Base-by-base conservation (phyloP, 345 rosid species). In the Acer campestre region DNA sequence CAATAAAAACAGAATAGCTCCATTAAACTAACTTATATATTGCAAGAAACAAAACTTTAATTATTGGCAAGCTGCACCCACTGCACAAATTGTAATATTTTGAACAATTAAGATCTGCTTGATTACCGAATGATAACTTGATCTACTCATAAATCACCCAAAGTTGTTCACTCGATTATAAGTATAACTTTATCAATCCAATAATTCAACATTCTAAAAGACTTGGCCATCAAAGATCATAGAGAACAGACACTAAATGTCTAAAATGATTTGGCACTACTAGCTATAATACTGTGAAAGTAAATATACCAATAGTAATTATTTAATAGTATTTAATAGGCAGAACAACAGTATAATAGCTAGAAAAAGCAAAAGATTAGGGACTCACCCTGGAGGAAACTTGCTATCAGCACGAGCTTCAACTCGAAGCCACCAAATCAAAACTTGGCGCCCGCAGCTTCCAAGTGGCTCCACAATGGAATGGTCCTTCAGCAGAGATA, bases 361-460 rank as follows among this genome's bases (percentile, higher is more conserved):
- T 62, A 48, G 23, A 0, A 61, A 51, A 27, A 72, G 68, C 13
- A 42, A 68, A 68, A 51, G 79, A 68, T 31, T 61, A 25, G 63
- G 82, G 68, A 77, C 89, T 84, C 44, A 97, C 99, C 97, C 94
- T 5, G 97, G 91, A 79, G 99, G 98, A 75, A 93, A 97, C 82
- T 92, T 94, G 94, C 99, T 97, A 80, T 97, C 98, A n/a, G 91
- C 86, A 16, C 98, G 98, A 77, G 99, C 99, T 89, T 97, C 99
- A 72, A 97, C 98, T 48, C 99, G 98, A 73, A 97, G 93, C 99
- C 99, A 97, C 99, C 99, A 97, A 0, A 94, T 84, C 80, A 97
- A 65, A 82, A 97, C 93, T 73, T 91, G 95, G 79, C 87, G 90
- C 16, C 98, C 99, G 44, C 99, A 97, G 83, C 89, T 92, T 70